These are phyloP conservation scores for Vigna angularis DNA, from an alignment of 306 rosid genomes.

Conservation along the genomic window DNA sequence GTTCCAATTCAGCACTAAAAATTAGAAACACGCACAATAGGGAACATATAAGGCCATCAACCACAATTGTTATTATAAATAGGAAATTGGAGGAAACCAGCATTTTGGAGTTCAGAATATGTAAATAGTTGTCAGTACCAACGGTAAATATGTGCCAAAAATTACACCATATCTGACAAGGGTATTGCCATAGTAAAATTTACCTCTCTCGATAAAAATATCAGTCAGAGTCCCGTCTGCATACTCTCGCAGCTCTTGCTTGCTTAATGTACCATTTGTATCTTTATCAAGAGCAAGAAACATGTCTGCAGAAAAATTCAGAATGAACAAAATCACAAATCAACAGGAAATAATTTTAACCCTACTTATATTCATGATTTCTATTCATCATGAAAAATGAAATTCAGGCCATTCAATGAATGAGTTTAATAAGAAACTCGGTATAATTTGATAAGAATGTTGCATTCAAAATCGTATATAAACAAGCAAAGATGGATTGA, in stretches of 20 bases:
- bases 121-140: constrained; percentile 5
- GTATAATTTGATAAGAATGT: constrained; percentile 17
- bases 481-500: constrained; percentile 22
- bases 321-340: constrained; percentile 28
- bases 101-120: not conserved
- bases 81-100: constrained; percentile 26
- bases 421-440: not conserved
- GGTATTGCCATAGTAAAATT: constrained; percentile 1
- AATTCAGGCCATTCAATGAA: not conserved
- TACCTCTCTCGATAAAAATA: constrained; percentile 97
- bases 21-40: not conserved
- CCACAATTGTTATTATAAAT: constrained; percentile 14
- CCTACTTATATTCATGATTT: constrained; percentile 22
- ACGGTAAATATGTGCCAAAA: constrained; percentile 22
- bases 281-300: constrained; percentile 94
- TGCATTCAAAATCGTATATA: constrained; percentile 14
- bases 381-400: constrained; percentile 18
- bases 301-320: constrained; percentile 68
- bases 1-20: constrained; percentile 23
- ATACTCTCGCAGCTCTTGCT: constrained; percentile 96
- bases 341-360: constrained; percentile 10
- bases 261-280: constrained; percentile 81
- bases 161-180: constrained; percentile 16
- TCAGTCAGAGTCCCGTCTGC: constrained; percentile 97
- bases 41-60: constrained; percentile 19